These are phyloP conservation scores for Ustulina deusta DNA, from an alignment of 2,329 filamentous ascomycete genomes.

Conservation along the genomic window DNA sequence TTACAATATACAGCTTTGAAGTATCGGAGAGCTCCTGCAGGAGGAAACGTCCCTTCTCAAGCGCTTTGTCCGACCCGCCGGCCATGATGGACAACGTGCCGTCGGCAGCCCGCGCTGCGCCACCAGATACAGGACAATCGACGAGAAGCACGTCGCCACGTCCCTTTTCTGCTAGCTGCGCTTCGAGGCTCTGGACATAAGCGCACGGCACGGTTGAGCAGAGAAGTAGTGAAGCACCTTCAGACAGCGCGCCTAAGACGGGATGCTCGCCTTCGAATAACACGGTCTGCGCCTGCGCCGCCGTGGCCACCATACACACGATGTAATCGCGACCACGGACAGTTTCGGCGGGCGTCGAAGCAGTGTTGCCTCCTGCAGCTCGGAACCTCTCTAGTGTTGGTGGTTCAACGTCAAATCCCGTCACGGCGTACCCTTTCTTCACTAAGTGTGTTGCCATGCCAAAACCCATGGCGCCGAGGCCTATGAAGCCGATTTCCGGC, in stretches of 20 bases:
- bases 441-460: constrained; percentile 83
- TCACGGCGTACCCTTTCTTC: constrained; percentile 73
- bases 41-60: constrained; percentile 68
- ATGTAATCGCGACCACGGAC: constrained; percentile 70
- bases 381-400: constrained; percentile 75
- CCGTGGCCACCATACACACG: constrained; percentile 81
- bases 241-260: constrained; percentile 63
- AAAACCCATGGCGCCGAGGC: constrained; percentile 85
- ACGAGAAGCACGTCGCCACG: constrained; percentile 74
- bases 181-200: constrained; percentile 71
- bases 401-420: constrained; percentile 77
- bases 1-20: constrained; percentile 71
- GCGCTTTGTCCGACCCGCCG: constrained; percentile 66
- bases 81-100: constrained; percentile 83
- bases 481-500: constrained; percentile 71
- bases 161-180: constrained; percentile 65
- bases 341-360: constrained; percentile 70
- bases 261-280: constrained; percentile 70
- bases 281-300: constrained; percentile 74
- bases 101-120: constrained; percentile 74
- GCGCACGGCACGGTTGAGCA: constrained; percentile 78
- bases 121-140: constrained; percentile 79
- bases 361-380: constrained; percentile 69
- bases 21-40: constrained; percentile 73
- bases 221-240: constrained; percentile 71